Percentiles rank a stretch among this genome's conserved stretches.
These are phyloP conservation scores for Diaporthe batatas DNA, from an alignment of 2,329 filamentous ascomycete genomes.

Conservation along the genomic window DNA sequence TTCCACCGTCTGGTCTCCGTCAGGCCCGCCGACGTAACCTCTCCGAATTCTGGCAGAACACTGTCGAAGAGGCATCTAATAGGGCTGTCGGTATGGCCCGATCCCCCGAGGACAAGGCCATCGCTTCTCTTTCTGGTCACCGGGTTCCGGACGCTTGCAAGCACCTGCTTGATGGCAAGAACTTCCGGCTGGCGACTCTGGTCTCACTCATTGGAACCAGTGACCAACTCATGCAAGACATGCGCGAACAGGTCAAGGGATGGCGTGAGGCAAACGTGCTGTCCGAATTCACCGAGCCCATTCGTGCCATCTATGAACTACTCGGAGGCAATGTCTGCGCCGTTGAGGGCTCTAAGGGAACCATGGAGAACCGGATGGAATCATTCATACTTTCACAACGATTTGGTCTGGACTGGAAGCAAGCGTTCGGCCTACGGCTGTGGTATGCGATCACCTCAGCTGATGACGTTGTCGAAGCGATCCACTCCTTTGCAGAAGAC, in stretches of 20 bases:
- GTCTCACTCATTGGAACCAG: conserved; percentile 85
- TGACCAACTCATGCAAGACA: conserved; percentile 76
- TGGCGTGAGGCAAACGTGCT: conserved; percentile 89
- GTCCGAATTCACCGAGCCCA: conserved; percentile 86
- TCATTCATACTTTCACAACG: conserved; percentile 86
- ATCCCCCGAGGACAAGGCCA: conserved; percentile 83
- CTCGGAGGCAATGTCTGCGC: conserved; percentile 88
- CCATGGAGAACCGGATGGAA: conserved; percentile 82
- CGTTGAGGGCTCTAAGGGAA: conserved; percentile 80
- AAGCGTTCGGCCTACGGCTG: conserved; percentile 89
- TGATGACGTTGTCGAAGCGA: conserved; percentile 79
- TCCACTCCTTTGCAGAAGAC: conserved; percentile 80
- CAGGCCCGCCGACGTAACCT: conserved; percentile 72
- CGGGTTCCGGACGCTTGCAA: conserved; percentile 87
- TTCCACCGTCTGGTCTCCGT: conserved; percentile 36
- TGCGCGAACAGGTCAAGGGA: conserved; percentile 82
- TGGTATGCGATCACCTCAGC: conserved; percentile 84
- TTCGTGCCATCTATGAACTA: conserved; percentile 91
- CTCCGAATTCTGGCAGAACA: conserved; percentile 73
- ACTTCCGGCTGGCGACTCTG: conserved; percentile 88
- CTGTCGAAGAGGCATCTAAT: conserved; percentile 73
- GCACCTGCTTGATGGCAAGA: conserved; percentile 78
- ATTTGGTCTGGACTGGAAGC: conserved; percentile 92
- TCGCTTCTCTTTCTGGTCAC: conserved; percentile 83
- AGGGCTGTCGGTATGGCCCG: conserved; percentile 69